Evolutionary conservation across 2,329 filamentous ascomycete species (phyloP), one percentile per base, ranked within the genome.

Genomic region (Botrytis porri): DNA sequence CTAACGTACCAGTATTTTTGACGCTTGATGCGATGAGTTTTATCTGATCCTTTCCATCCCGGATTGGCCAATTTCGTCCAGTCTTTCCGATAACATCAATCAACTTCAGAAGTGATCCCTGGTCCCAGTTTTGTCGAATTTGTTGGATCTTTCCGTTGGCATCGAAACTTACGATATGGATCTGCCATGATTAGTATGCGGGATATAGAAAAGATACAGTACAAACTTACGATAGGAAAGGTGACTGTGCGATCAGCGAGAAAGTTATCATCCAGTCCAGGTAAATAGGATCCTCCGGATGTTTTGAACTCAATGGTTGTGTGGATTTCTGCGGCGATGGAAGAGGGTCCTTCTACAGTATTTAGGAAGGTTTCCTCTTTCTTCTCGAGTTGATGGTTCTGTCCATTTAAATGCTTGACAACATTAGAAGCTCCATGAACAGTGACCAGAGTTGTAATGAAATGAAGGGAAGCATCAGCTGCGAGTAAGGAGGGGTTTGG

Each of bases 61-160:
- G 89, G 80, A 99, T 97, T 71, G 96, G 96, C 96, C 96, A 99
- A 83, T 96, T 97, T 82, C 92, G 93, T 73, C 93, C 93, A 71
- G 92, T 91, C 81, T 91, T 92, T 79, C 96, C 95, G 82, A 99
- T 98, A 73, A 98, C 90, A 75, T 98, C 95, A 76, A 98, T 88
- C 82, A 97, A 92, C 84, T 96, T 98, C 77, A 99, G 88, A 59
- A 99, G 88, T 71, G 94, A 92, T 75, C 91, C 95, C 83, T 99
- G 96, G 82, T 99, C 96, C 96, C 96, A 99, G 82, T 92, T 93
- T 77, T 95, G 89, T 78, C 95, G 93, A 76, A 98, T 93, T 82
- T 96, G 93, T 74, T 88, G 82, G 81, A 99, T 98, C 84, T 93
- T 94, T 81, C 90, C 88, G 64, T 91, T 83, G 76, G 83, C 81